Evolutionary conservation across 345 rosid genomes (phyloP), one percentile per base, ranked within the genome.

Genomic region (Rhizophora mangle): DNA sequence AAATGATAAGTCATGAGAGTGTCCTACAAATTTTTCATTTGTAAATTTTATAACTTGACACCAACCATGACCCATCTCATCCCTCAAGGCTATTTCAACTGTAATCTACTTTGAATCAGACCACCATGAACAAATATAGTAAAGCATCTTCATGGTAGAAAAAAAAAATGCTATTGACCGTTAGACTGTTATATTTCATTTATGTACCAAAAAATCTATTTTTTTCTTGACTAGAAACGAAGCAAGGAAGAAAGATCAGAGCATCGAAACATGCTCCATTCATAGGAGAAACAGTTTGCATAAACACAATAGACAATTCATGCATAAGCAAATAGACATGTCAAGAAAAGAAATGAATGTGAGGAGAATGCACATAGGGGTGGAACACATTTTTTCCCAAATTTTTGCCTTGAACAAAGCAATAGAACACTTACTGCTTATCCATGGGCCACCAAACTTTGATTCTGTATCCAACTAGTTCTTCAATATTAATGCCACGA

Each of bases 381-480:
- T 9, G 68, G 3, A 59, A 2, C 36, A 39, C 16, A 46, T 29
- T 15, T 19, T 21, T 29, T 11, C 55, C 51, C 20, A 32, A 69
- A 6, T 9, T 18, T 37, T 56, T 39, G 27, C 3, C 43, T 61
- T 39, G 5, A 37, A 56, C 39, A 2, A 57, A 32, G 37, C 27
- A 49, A 68, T 32, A 26, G 8, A 69, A 46, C 26, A 75, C 96
- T 89, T 81, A 95, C 99, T 79, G 64, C 84, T 95, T 95, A 81
- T 95, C 99, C 99, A 95, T 75, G 65, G 99, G 99, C 99, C 97
- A 92, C 99, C 99, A 95, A 52, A 95, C 92, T 73, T 95, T 88
- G 83, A 95, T 81, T 82, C 84, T 83, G 81, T 80, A 79, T 72
- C 97, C 99, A 67, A 86, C 90, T 77, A 95, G 78, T 71, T 92